phyloP scores from a whole-genome alignment of 352 stramenopile genomes.

The Phytopythium helicoides region DNA sequence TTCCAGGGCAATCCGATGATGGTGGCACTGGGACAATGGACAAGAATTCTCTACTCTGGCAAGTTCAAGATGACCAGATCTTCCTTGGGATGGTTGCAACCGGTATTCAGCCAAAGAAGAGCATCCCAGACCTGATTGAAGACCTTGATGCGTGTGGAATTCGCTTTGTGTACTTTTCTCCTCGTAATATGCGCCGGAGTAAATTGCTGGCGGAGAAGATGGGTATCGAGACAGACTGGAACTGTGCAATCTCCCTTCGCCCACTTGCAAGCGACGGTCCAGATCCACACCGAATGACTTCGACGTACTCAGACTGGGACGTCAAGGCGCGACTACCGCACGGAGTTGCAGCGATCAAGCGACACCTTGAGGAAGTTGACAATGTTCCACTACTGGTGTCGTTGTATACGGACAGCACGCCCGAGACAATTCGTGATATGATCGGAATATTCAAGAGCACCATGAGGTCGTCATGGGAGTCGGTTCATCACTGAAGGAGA shows the following conservation, averaged over 20 bases:
- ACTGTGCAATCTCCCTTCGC: constrained; percentile 97
- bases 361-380: constrained; percentile 96
- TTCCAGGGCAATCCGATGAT: constrained; percentile 2
- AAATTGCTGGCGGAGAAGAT: constrained; percentile 98
- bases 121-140: constrained; percentile 95
- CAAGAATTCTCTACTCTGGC: constrained; percentile 65
- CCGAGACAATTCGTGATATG: constrained; percentile 95
- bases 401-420: constrained; percentile 97
- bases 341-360: constrained; percentile 94
- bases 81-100: constrained; percentile 97
- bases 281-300: constrained; percentile 96
- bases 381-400: constrained; percentile 98
- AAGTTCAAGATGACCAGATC: constrained; percentile 95
- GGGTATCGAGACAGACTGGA: constrained; percentile 99
- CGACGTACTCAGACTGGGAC: constrained; percentile 97
- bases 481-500: constrained; percentile 71
- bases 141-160: constrained; percentile 94
- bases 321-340: constrained; percentile 96
- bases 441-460: constrained; percentile 86
- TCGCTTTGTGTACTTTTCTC: constrained; percentile 99
- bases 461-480: constrained; percentile 82
- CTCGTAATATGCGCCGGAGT: constrained; percentile 97
- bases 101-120: constrained; percentile 91
- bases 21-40: constrained; percentile 33
- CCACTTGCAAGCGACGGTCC: constrained; percentile 89